Conservation (phyloP, 2,329 filamentous ascomycete genomes). For the Chrysoporthe puriensis region DNA sequence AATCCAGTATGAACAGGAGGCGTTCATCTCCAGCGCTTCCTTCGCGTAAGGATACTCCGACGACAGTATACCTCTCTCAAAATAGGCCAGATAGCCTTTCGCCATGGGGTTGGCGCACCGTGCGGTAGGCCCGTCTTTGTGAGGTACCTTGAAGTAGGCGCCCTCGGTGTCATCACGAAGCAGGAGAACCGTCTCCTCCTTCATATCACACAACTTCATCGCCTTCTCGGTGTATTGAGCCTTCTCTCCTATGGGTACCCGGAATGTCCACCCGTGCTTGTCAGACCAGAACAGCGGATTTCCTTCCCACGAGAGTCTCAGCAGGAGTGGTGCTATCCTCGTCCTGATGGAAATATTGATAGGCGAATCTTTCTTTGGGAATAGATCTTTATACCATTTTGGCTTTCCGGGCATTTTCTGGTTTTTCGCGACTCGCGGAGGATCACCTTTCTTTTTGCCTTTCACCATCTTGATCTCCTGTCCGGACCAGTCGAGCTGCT, state of each 20-base stretch:
- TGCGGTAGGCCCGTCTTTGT: slow-evolving; percentile 89
- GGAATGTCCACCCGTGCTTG: slow-evolving; percentile 90
- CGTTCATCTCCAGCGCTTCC: slow-evolving; percentile 96
- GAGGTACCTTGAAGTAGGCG: slow-evolving; percentile 89
- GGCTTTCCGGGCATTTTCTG: slow-evolving; percentile 97
- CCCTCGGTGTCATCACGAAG: slow-evolving; percentile 65
- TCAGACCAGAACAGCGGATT: slow-evolving; percentile 92
- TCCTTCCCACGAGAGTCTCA: slow-evolving; percentile 86
- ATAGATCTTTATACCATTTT: slow-evolving; percentile 93
- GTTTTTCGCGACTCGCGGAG: slow-evolving; percentile 73
- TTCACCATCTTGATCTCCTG: slow-evolving; percentile 92
- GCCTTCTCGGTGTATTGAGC: slow-evolving; percentile 71
- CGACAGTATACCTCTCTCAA: slow-evolving; percentile 84
- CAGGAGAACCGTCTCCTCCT: slow-evolving; percentile 67
- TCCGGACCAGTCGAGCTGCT: slow-evolving; percentile 92
- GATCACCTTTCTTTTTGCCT: slow-evolving; percentile 85
- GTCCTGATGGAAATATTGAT: slow-evolving; percentile 86
- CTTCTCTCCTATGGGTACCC: slow-evolving; percentile 66
- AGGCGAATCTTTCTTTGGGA: slow-evolving; percentile 65
- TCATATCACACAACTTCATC: slow-evolving; percentile 75
- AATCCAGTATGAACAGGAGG: slow-evolving; percentile 99
- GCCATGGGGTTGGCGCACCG: slow-evolving; percentile 87
- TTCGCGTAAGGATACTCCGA: slow-evolving; percentile 91
- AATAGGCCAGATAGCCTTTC: slow-evolving; percentile 87
- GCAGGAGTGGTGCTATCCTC: slow-evolving; percentile 80